Conservation (phyloP, 768 basidiomycete species). For the Mycena venus region DNA sequence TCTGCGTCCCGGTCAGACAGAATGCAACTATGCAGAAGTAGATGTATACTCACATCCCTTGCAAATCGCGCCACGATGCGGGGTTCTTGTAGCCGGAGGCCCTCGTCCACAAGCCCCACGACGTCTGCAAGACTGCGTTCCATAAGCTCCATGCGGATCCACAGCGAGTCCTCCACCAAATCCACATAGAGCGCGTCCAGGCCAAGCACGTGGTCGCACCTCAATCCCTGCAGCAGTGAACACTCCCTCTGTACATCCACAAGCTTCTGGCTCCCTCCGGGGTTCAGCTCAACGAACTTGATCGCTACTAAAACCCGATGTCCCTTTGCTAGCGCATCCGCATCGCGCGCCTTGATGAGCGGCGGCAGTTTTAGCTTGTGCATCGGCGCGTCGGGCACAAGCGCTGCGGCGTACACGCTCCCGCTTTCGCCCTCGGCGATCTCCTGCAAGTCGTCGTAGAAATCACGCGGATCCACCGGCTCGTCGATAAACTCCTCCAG, state of each 20-base stretch:
- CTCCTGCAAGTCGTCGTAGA: conserved; percentile 78
- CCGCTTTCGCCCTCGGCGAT: conserved; percentile 90
- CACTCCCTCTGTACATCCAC: conserved; percentile 74
- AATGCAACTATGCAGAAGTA: background rate
- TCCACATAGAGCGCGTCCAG: conserved; percentile 83
- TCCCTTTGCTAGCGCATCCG: conserved; percentile 48
- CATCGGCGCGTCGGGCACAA: conserved; percentile 48
- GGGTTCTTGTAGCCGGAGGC: conserved; percentile 72
- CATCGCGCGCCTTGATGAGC: conserved; percentile 53
- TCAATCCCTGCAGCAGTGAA: conserved; percentile 65
- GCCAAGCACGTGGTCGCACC: conserved; percentile 73
- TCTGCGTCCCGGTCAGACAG: conserved; percentile 51
- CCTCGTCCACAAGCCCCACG: conserved; percentile 71
- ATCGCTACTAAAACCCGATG: conserved; percentile 73
- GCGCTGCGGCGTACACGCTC: conserved; percentile 64
- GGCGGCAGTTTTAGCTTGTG: conserved; percentile 56
- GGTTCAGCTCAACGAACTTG: conserved; percentile 76
- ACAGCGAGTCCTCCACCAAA: conserved; percentile 73
- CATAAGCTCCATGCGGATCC: conserved; percentile 94
- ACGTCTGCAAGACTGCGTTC: conserved; percentile 89
- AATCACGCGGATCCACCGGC: conserved; percentile 69
- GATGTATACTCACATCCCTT: conserved; percentile 71
- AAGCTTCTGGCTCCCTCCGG: conserved; percentile 72
- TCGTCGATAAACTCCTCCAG: conserved; percentile 76
- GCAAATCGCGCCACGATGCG: conserved; percentile 80